These are phyloP conservation scores for Colletotrichum destructivum DNA, from an alignment of 2,329 filamentous ascomycete species.

Conservation along the genomic window DNA sequence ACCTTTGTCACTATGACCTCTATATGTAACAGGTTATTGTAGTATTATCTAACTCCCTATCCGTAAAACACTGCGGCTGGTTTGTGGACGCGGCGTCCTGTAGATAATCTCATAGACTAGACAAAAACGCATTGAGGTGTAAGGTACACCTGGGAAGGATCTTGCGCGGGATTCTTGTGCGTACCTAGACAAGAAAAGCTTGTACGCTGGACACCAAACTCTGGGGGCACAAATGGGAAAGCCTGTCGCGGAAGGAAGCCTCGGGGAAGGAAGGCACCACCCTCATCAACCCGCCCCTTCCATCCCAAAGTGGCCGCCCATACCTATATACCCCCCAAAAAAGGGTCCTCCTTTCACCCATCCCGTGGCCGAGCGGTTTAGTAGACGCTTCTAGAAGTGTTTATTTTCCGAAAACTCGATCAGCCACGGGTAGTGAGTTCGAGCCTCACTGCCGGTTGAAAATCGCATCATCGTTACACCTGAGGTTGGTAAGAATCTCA, in stretches of 20 bases:
- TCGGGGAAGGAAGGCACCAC: neutral
- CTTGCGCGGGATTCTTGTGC: neutral
- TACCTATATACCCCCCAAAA: slow-evolving; percentile 1
- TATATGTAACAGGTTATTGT: too few relatives aligned
- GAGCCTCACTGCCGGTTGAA: slow-evolving; percentile 21
- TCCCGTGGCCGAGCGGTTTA: slow-evolving; percentile 8
- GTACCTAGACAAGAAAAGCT: too few relatives aligned
- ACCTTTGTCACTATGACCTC: too few relatives aligned
- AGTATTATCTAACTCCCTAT: too few relatives aligned
- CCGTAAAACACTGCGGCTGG: too few relatives aligned
- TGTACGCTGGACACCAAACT: too few relatives aligned
- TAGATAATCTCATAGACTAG: too few relatives aligned
- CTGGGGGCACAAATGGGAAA: neutral
- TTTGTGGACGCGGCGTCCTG: too few relatives aligned
- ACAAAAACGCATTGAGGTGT: too few relatives aligned
- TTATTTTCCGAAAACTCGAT: slow-evolving; percentile 10
- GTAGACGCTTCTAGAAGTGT: slow-evolving; percentile 17
- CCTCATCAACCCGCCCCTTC: neutral
- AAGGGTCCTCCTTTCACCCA: neutral
- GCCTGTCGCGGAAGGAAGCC: neutral
- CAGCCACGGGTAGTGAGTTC: slow-evolving; percentile 27
- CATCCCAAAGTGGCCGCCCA: neutral
- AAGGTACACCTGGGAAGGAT: too few relatives aligned
- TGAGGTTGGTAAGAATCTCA: slow-evolving; percentile 37
- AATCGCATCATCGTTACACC: slow-evolving; percentile 32